These are phyloP conservation scores for Xylaria sp. DNA, from an alignment of 2,329 filamentous ascomycete genomes.

Conservation along the genomic window DNA sequence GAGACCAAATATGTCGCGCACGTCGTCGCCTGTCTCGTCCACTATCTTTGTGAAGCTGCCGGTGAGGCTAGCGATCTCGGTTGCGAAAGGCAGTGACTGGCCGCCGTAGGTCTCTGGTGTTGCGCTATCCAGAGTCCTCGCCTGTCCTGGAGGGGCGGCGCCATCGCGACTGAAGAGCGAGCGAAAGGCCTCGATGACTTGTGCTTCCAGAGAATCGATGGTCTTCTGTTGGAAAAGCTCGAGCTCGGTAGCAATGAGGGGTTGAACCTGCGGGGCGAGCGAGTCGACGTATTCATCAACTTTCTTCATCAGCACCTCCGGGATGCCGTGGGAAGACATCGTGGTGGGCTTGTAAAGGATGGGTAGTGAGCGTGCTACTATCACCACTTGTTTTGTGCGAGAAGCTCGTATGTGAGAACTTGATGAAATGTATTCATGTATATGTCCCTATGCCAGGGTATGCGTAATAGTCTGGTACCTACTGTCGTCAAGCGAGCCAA, in stretches of 20 bases:
- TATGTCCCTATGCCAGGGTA: background rate
- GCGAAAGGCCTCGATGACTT: constrained; percentile 58
- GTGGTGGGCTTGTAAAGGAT: constrained; percentile 1
- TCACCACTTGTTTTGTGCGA: background rate
- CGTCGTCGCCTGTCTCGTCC: constrained; percentile 56
- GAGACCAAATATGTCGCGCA: constrained; percentile 58
- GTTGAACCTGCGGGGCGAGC: constrained; percentile 58
- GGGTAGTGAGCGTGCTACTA: background rate
- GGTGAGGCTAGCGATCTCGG: constrained; percentile 57
- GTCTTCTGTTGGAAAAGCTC: constrained; percentile 58
- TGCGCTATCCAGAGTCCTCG: constrained; percentile 46
- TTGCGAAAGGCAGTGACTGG: constrained; percentile 58
- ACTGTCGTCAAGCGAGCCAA: background rate
- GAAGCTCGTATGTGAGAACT: background rate
- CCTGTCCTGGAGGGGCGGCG: constrained; percentile 27
- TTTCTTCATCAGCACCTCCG: constrained; percentile 57
- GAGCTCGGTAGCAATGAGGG: constrained; percentile 58
- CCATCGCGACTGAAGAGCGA: constrained; percentile 56
- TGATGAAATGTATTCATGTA: background rate
- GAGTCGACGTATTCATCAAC: constrained; percentile 61
- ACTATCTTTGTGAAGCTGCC: constrained; percentile 55
- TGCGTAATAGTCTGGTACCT: background rate
- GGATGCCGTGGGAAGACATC: constrained; percentile 55
- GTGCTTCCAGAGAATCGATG: constrained; percentile 58
- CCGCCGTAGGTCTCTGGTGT: constrained; percentile 56